Conservation (phyloP, 2,329 filamentous ascomycete species). For the Knoxdaviesia capensis region DNA sequence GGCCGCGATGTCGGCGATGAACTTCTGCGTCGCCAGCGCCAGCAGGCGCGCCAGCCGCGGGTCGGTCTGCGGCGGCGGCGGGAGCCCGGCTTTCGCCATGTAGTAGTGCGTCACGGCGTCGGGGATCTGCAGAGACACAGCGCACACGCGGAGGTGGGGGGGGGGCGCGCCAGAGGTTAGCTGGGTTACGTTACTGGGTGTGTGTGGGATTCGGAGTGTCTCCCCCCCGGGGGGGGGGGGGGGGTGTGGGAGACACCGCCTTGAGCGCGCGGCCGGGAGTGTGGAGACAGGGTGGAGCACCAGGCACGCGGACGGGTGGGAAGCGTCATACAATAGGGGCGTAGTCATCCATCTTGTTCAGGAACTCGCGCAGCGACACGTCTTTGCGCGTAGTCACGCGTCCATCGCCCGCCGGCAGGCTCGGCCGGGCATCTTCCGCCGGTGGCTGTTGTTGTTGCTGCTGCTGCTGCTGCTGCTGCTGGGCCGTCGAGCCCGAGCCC, state of each 20-base stretch:
- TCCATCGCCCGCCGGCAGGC: no score
- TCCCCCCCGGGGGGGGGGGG: neutral
- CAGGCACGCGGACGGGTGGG: neutral
- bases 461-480: no score
- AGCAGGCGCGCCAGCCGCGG: slow-evolving; percentile 80
- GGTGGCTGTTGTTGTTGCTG: no score
- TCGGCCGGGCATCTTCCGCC: no score
- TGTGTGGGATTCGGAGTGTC: neutral
- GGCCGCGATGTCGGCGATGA: slow-evolving; percentile 90
- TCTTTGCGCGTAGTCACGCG: slow-evolving; percentile 68
- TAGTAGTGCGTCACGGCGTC: slow-evolving; percentile 98
- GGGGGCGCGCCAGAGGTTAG: slow-evolving; percentile 1
- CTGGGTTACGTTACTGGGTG: neutral
- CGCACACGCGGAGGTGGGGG: no score
- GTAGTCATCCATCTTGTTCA: slow-evolving; percentile 95
- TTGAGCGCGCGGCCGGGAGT: neutral
- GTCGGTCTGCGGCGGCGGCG: slow-evolving; percentile 78
- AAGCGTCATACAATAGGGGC: slow-evolving; percentile 69
- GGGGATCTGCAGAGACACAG: slow-evolving; percentile 45
- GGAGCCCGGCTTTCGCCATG: slow-evolving; percentile 84
- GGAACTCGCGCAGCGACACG: slow-evolving; percentile 74
- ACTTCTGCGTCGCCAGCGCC: slow-evolving; percentile 95
- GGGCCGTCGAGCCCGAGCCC: no score
- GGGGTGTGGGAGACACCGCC: neutral
- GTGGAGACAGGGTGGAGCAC: no score